Percentiles rank a stretch among this genome's conserved stretches.
These are phyloP conservation scores for Coniosporium uncinatum DNA, from an alignment of 2,329 filamentous ascomycete genomes.

Conservation along the genomic window DNA sequence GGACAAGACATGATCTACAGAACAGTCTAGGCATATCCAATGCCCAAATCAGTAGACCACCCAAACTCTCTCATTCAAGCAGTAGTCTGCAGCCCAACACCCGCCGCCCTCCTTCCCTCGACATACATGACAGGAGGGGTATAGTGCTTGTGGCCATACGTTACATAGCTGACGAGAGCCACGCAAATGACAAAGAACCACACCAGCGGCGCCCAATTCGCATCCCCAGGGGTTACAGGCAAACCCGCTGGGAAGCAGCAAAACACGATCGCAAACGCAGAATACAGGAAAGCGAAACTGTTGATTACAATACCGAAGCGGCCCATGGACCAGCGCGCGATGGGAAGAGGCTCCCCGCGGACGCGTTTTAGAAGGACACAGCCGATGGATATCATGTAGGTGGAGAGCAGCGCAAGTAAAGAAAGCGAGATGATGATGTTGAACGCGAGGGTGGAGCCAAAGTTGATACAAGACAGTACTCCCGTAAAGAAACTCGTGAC, in stretches of 20 bases:
- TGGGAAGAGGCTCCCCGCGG: slow-evolving; percentile 12
- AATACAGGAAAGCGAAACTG: slow-evolving; percentile 22
- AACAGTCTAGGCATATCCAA: too few species aligned
- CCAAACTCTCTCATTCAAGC: too few species aligned
- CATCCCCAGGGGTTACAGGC: slow-evolving; percentile 13
- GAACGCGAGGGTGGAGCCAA: slow-evolving; percentile 31
- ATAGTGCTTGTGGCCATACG: slow-evolving; percentile 7
- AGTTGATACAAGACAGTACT: slow-evolving; percentile 32
- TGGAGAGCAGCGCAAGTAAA: slow-evolving; percentile 19
- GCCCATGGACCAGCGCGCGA: slow-evolving; percentile 27
- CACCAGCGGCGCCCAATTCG: slow-evolving; percentile 18
- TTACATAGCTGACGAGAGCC: slow-evolving; percentile 1
- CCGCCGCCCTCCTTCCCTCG: slow-evolving; percentile 4
- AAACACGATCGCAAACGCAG: slow-evolving; percentile 6
- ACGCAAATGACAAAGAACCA: slow-evolving; percentile 6
- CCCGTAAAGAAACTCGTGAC: slow-evolving; percentile 14
- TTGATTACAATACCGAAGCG: slow-evolving; percentile 28
- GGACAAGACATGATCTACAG: too few species aligned
- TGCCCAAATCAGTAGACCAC: too few species aligned
- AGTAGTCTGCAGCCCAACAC: slow-evolving; percentile 5
- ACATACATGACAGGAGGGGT: slow-evolving; percentile 9
- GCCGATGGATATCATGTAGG: slow-evolving; percentile 22
- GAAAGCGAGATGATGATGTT: slow-evolving; percentile 29
- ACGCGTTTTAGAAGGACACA: slow-evolving; percentile 12
- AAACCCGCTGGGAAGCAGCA: slow-evolving; percentile 15